Percentiles rank a stretch among this genome's conserved stretches.
These are phyloP conservation scores for Holtermanniella nyarrowii DNA, from an alignment of 768 basidiomycete species.

Conservation along the genomic window DNA sequence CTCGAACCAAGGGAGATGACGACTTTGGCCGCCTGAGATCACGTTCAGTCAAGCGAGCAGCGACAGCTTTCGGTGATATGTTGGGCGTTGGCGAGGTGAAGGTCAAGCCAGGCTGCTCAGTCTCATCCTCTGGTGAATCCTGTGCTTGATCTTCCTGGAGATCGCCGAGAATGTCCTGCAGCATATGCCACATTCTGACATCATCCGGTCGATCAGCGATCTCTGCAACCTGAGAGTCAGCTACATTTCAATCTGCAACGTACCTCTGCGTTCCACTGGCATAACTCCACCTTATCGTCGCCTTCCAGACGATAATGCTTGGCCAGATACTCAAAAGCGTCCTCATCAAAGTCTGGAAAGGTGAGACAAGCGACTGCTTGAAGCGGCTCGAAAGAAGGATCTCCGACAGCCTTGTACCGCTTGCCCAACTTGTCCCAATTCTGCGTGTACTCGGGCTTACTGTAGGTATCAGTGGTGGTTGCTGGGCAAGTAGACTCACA, in stretches of 20 bases:
- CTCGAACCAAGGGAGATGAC: background rate
- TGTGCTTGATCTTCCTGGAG: constrained; percentile 13
- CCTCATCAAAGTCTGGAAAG: constrained; percentile 17
- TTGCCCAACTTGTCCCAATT: constrained; percentile 31
- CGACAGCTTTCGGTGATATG: constrained; percentile 8
- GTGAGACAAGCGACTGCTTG: constrained; percentile 23
- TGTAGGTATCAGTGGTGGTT: constrained; percentile 4
- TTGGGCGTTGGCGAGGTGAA: background rate
- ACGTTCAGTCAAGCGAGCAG: background rate
- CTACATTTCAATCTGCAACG: background rate
- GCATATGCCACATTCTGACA: constrained; percentile 24
- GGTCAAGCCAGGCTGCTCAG: constrained; percentile 12
- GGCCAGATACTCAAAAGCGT: constrained; percentile 33
- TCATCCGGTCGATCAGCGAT: constrained; percentile 26
- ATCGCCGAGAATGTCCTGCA: constrained; percentile 23
- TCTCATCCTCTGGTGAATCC: constrained; percentile 13
- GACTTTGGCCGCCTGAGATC: background rate
- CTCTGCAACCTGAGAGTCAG: constrained; percentile 9
- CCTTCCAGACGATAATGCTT: constrained; percentile 29
- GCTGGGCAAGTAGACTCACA: constrained; percentile 21
- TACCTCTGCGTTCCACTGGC: constrained; percentile 31
- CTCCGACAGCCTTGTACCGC: constrained; percentile 20
- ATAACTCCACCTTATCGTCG: constrained; percentile 16
- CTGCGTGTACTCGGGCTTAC: constrained; percentile 29
- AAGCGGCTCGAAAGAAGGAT: constrained; percentile 29